These are phyloP conservation scores for Pseudogymnoascus sp. DNA, from an alignment of 2,329 filamentous ascomycete species.

Conservation along the genomic window DNA sequence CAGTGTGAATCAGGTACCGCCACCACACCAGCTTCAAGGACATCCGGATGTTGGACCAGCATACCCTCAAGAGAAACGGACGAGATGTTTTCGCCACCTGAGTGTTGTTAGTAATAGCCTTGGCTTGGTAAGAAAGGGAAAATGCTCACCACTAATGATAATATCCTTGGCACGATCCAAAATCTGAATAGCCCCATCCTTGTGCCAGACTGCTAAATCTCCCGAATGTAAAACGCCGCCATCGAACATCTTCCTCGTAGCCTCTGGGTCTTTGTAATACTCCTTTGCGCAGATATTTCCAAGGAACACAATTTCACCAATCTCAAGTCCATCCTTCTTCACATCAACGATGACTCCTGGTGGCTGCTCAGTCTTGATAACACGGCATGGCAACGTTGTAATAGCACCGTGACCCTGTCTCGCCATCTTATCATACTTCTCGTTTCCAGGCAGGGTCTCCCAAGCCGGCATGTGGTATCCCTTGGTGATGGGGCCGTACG, in stretches of 20 bases:
- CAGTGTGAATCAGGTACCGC: constrained; percentile 81
- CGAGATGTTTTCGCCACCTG: constrained; percentile 93
- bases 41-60: constrained; percentile 77
- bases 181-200: constrained; percentile 85
- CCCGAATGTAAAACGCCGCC: constrained; percentile 84
- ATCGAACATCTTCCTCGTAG: constrained; percentile 77
- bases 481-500: constrained; percentile 92
- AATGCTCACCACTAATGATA: constrained; percentile 73
- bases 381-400: constrained; percentile 68
- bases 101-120: constrained; percentile 12
- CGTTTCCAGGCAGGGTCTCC: constrained; percentile 63
- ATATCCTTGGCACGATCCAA: constrained; percentile 94
- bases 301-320: constrained; percentile 75
- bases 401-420: constrained; percentile 89
- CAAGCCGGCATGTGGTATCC: constrained; percentile 81
- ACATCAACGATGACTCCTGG: constrained; percentile 61
- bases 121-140: constrained; percentile 5
- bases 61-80: constrained; percentile 86
- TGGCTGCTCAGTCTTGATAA: constrained; percentile 71
- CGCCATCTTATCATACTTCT: constrained; percentile 85
- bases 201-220: constrained; percentile 87
- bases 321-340: constrained; percentile 60
- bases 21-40: constrained; percentile 88
- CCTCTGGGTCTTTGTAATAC: constrained; percentile 84
- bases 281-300: constrained; percentile 90